Conservation (phyloP, 768 basidiomycete species). For the Mycena olivaceomarginata region DNA sequence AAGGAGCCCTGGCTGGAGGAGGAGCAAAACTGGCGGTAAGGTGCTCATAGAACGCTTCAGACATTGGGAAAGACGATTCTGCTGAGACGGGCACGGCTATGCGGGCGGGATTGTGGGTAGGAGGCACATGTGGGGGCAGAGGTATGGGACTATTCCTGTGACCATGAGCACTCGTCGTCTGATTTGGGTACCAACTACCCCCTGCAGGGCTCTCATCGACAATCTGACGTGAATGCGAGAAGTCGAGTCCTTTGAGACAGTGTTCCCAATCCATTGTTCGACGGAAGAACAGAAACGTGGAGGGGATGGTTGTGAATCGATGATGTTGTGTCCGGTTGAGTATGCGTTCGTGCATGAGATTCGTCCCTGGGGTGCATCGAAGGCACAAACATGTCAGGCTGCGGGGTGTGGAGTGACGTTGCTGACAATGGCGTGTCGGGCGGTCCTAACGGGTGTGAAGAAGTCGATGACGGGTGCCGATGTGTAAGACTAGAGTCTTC, state of each 20-base stretch:
- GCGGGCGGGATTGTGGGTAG: not conserved
- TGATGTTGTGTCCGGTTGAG: slow-evolving; percentile 13
- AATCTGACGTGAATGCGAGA: slow-evolving; percentile 19
- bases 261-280: not conserved
- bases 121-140: not conserved
- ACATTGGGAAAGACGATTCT: slow-evolving; percentile 38
- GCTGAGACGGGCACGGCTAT: not conserved
- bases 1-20: not conserved
- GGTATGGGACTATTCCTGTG: slow-evolving; percentile 5
- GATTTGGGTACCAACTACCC: slow-evolving; percentile 21
- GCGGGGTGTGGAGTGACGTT: slow-evolving; percentile 9
- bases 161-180: not conserved
- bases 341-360: not conserved
- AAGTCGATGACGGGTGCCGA: not conserved
- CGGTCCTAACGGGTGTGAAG: slow-evolving; percentile 6
- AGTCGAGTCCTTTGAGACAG: slow-evolving; percentile 11
- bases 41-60: slow-evolving; percentile 43
- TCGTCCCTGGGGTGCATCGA: slow-evolving; percentile 17
- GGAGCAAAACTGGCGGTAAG: slow-evolving; percentile 40
- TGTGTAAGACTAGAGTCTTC: not conserved
- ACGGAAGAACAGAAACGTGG: slow-evolving; percentile 7
- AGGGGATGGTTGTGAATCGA: not conserved
- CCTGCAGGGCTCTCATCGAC: slow-evolving; percentile 14
- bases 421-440: slow-evolving; percentile 33
- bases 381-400: not conserved